phyloP scores from a whole-genome alignment of 2,329 filamentous ascomycete species.

The Claviceps humidiphila region DNA sequence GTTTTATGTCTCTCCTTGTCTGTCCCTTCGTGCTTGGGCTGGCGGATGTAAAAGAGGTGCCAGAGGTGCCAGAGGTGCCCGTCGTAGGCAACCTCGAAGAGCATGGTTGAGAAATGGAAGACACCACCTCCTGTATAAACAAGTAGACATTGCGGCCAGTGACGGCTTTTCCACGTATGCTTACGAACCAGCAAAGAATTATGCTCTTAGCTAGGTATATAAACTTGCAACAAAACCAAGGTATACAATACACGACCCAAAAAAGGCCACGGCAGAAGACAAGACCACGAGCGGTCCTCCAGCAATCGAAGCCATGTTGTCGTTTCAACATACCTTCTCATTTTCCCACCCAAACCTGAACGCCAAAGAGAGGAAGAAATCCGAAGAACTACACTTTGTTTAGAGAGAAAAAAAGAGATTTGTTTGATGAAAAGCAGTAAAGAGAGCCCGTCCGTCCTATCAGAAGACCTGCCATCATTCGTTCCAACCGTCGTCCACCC shows the following conservation, averaged over 20 bases:
- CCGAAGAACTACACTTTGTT: slow-evolving; percentile 11
- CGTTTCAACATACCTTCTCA: not conserved
- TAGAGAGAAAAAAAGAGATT: slow-evolving; percentile 1
- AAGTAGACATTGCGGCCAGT: slow-evolving; percentile 5
- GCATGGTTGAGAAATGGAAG: not conserved
- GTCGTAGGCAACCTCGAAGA: not conserved
- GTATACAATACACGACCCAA: too few relatives aligned
- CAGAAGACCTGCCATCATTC: not conserved
- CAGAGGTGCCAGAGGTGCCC: too few relatives aligned
- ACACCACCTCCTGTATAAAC: slow-evolving; percentile 5
- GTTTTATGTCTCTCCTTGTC: not conserved
- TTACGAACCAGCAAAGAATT: not conserved
- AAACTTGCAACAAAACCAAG: not conserved
- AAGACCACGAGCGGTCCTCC: too few relatives aligned
- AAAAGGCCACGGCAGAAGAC: too few relatives aligned
- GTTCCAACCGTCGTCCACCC: not conserved
- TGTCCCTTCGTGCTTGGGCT: not conserved
- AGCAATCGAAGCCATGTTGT: not conserved
- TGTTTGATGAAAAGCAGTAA: not conserved
- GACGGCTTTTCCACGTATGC: not conserved
- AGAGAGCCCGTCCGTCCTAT: not conserved
- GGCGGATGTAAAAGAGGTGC: not conserved
- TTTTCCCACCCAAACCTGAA: slow-evolving; percentile 10
- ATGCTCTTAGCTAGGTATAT: not conserved
- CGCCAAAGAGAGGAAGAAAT: slow-evolving; percentile 18